A percentile compares a stretch with the other conserved stretches of the same genome.
These are phyloP conservation scores for Cytospora schulzeri DNA, from an alignment of 2,329 filamentous ascomycete genomes.

Conservation along the genomic window DNA sequence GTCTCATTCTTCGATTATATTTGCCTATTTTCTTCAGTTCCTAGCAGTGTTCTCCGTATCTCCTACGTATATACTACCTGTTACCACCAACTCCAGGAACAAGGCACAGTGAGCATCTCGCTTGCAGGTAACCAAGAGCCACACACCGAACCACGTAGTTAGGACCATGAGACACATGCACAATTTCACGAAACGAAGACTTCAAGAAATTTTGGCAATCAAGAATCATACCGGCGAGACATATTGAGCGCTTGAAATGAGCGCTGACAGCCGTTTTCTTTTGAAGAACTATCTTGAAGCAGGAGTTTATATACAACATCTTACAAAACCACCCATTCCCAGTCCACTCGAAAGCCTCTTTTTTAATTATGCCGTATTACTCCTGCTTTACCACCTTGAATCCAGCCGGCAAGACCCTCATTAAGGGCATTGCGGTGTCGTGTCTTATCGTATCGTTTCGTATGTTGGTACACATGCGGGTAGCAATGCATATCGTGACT, in stretches of 20 bases:
- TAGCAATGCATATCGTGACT: conserved; percentile 14
- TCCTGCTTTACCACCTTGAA: conserved; percentile 5
- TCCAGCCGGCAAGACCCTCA: background rate
- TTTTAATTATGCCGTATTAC: conserved; percentile 11
- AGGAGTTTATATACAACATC: conserved; percentile 30
- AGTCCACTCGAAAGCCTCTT: background rate
- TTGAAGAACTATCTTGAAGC: conserved; percentile 24
- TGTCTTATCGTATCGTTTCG: conserved; percentile 3
- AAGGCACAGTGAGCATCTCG: no score
- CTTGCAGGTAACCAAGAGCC: no score
- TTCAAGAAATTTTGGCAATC: background rate
- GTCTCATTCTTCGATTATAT: background rate
- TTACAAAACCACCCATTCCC: conserved; percentile 8
- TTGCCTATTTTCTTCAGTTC: background rate
- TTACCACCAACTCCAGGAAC: no score
- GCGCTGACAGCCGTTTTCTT: background rate
- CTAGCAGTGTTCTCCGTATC: background rate
- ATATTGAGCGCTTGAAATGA: background rate
- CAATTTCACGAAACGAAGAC: background rate
- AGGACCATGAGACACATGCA: no score
- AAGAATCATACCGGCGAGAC: background rate
- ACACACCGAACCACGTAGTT: no score
- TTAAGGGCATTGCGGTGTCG: background rate
- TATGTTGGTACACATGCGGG: conserved; percentile 17
- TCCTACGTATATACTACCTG: no score